phyloP scores from a whole-genome alignment of 805 yeast species.

The Suhomyces faveliae region DNA sequence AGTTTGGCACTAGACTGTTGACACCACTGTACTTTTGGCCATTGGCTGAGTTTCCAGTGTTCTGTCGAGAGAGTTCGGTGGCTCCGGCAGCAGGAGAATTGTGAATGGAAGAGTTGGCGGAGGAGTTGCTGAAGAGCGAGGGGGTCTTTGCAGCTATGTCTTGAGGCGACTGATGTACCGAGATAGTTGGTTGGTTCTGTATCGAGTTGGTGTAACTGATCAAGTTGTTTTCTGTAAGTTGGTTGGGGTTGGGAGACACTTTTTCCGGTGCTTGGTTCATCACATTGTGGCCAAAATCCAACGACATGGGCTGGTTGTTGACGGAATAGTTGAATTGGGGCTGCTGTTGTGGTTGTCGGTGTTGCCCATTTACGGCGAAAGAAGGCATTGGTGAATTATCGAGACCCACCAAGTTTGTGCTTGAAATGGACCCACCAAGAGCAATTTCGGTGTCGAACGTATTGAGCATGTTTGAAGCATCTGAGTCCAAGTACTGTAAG shows the following conservation, averaged over 20 bases:
- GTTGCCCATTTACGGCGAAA: not conserved
- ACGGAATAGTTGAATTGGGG: slow-evolving; percentile 14
- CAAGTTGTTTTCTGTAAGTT: slow-evolving; percentile 17
- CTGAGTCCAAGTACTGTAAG: slow-evolving; percentile 9
- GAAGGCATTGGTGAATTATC: slow-evolving; percentile 2
- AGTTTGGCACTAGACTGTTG: slow-evolving; percentile 15
- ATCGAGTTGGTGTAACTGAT: slow-evolving; percentile 16
- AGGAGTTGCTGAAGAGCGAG: slow-evolving; percentile 54
- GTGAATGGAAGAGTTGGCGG: slow-evolving; percentile 29
- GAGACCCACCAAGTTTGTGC: slow-evolving; percentile 27
- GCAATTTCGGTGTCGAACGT: slow-evolving; percentile 35
- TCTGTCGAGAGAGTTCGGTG: slow-evolving; percentile 17
- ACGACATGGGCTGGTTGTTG: slow-evolving; percentile 11
- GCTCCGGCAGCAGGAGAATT: slow-evolving; percentile 31
- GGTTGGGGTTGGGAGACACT: not conserved
- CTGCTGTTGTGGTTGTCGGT: slow-evolving; percentile 4
- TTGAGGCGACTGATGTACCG: slow-evolving; percentile 35
- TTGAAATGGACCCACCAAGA: slow-evolving; percentile 39
- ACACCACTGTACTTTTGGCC: slow-evolving; percentile 4
- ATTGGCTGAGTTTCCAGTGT: slow-evolving; percentile 8
- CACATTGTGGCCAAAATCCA: slow-evolving; percentile 4
- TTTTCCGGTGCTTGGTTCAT: not conserved
- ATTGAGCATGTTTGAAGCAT: slow-evolving; percentile 9
- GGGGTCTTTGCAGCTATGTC: slow-evolving; percentile 47
- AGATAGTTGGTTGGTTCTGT: slow-evolving; percentile 13